Percentiles rank a stretch among this genome's conserved stretches.
Conservation (phyloP, 2,329 filamentous ascomycete genomes). For the Clarireedia monteithiana region DNA sequence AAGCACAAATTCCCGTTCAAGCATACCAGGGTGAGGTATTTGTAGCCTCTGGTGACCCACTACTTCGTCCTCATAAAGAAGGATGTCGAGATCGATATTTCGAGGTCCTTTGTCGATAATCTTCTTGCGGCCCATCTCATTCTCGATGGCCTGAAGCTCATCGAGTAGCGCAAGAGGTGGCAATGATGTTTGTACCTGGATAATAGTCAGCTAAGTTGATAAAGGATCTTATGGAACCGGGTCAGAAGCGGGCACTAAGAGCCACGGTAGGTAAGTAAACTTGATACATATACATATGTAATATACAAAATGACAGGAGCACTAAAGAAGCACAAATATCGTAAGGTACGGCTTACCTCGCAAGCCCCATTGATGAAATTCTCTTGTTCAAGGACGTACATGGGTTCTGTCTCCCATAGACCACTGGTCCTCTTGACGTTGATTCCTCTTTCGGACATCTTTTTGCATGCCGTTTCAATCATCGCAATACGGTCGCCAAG, state of each 20-base stretch:
- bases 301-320: background rate
- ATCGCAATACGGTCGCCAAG: slow-evolving; percentile 75
- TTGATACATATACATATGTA: no score
- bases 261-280: no score
- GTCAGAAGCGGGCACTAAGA: no score
- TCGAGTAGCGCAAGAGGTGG: slow-evolving; percentile 71
- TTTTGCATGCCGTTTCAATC: slow-evolving; percentile 76
- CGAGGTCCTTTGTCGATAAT: slow-evolving; percentile 87
- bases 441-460: slow-evolving; percentile 69
- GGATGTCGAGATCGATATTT: slow-evolving; percentile 89
- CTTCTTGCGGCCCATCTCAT: slow-evolving; percentile 70
- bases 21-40: slow-evolving; percentile 77
- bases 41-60: slow-evolving; percentile 66
- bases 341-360: slow-evolving; percentile 49
- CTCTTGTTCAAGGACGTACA: slow-evolving; percentile 90
- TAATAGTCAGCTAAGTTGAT: background rate
- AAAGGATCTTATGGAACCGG: background rate
- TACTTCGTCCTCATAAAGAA: slow-evolving; percentile 66
- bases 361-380: slow-evolving; percentile 88
- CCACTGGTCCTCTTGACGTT: slow-evolving; percentile 72
- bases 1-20: slow-evolving; percentile 89
- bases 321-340: no score
- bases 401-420: slow-evolving; percentile 90
- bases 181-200: slow-evolving; percentile 66
- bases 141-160: slow-evolving; percentile 77